Evolutionary conservation across 345 rosid genomes (phyloP).

Genomic region (Isatis tinctoria): DNA sequence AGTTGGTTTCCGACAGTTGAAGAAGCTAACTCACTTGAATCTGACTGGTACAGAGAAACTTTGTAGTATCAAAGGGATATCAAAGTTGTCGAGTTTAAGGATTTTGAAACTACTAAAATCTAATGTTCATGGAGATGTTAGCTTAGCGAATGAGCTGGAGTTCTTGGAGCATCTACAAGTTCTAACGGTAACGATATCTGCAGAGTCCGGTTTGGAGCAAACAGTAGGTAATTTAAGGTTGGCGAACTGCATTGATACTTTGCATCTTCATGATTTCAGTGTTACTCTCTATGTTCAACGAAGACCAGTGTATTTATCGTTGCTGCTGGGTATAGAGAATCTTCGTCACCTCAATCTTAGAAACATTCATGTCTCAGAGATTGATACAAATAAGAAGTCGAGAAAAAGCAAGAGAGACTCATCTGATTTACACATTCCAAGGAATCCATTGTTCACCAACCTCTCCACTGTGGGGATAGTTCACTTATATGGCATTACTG

Average conservation of each 20-base stretch:
- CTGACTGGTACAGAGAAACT: not conserved
- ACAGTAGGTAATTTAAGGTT: not conserved
- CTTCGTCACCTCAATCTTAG: not conserved
- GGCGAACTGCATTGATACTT: not conserved
- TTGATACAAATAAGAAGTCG: not conserved
- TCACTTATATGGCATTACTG: not conserved
- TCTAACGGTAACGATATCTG: not conserved
- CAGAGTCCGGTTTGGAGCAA: not conserved
- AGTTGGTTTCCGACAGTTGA: conserved; percentile 6
- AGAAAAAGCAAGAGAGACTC: not conserved
- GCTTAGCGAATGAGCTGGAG: conserved; percentile 1
- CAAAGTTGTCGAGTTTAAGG: conserved; percentile 12
- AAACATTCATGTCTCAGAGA: not conserved
- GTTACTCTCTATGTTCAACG: not conserved
- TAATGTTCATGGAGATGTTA: not conserved
- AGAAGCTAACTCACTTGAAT: conserved; percentile 12
- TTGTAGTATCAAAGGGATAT: not conserved
- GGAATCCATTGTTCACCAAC: not conserved
- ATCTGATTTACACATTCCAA: not conserved
- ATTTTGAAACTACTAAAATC: not conserved
- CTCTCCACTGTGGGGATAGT: not conserved
- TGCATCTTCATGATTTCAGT: not conserved
- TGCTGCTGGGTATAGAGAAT: conserved; percentile 8
- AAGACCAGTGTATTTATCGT: not conserved
- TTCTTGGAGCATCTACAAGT: not conserved